These are phyloP conservation scores for Fusarium tanahbumbuense DNA, from an alignment of 2,329 filamentous ascomycete genomes.

Conservation along the genomic window DNA sequence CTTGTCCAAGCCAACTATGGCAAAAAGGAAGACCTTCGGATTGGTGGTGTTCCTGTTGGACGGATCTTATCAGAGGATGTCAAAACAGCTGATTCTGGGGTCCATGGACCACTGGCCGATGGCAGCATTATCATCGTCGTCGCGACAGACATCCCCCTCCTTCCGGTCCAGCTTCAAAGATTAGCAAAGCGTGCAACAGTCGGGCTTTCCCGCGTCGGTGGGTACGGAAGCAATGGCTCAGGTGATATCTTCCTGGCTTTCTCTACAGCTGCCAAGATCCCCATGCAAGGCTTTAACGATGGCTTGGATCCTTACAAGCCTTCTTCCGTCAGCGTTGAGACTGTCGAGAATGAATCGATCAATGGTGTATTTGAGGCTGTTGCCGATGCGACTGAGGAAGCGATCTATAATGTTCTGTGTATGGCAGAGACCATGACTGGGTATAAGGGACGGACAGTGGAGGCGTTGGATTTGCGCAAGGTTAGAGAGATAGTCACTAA, in stretches of 20 bases:
- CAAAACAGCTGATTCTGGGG: conserved; percentile 47
- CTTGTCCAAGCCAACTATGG: conserved; percentile 77
- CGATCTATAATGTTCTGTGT: conserved; percentile 72
- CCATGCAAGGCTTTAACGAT: conserved; percentile 49
- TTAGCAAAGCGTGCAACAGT: conserved; percentile 71
- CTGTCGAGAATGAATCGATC: conserved; percentile 68
- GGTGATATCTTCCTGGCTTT: conserved; percentile 77
- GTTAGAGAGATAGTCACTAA: conserved; percentile 60
- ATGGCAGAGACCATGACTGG: conserved; percentile 70
- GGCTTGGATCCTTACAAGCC: conserved; percentile 57
- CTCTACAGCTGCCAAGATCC: conserved; percentile 68
- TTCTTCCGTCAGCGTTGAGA: conserved; percentile 13
- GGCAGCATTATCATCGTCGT: conserved; percentile 53
- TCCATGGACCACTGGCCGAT: conserved; percentile 48
- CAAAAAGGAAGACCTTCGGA: conserved; percentile 63
- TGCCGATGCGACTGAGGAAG: conserved; percentile 72
- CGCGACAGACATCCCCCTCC: conserved; percentile 49
- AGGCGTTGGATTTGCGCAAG: conserved; percentile 61
- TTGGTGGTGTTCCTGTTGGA: conserved; percentile 72
- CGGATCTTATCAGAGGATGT: conserved; percentile 57
- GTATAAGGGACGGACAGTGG: conserved; percentile 60
- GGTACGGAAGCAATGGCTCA: conserved; percentile 70
- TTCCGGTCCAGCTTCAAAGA: conserved; percentile 53
- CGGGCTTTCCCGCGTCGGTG: conserved; percentile 69
- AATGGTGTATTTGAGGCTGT: conserved; percentile 71